Evolutionary conservation across 768 basidiomycete genomes (phyloP).

Genomic region (Trametes coccinea): DNA sequence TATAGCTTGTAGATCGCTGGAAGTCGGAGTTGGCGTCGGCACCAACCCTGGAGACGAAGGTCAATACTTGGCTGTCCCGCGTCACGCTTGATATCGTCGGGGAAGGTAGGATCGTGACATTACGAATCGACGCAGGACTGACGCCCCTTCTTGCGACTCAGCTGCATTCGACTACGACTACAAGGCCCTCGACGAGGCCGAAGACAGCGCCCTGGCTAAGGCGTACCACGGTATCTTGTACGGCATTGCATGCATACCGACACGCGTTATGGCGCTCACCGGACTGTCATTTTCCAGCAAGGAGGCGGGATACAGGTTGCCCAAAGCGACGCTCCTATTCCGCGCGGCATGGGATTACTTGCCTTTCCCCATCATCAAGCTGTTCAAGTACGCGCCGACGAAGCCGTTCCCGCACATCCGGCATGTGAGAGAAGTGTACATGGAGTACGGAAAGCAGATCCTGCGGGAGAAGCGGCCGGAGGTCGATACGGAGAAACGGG

Average conservation of each 20-base stretch:
- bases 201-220: slow-evolving; percentile 9
- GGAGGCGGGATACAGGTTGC: slow-evolving; percentile 10
- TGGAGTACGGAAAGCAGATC: slow-evolving; percentile 8
- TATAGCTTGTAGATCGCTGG: slow-evolving; percentile 26
- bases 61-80: slow-evolving; percentile 23
- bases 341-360: slow-evolving; percentile 25
- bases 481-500: slow-evolving; percentile 3
- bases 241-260: not conserved
- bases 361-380: slow-evolving; percentile 15
- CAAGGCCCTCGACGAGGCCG: slow-evolving; percentile 15
- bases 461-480: slow-evolving; percentile 9
- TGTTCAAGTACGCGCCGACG: slow-evolving; percentile 19
- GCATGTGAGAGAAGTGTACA: slow-evolving; percentile 5
- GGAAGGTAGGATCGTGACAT: slow-evolving; percentile 3
- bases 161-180: slow-evolving; percentile 28
- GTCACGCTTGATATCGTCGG: slow-evolving; percentile 28
- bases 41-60: not conserved
- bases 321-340: slow-evolving; percentile 13
- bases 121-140: too few relatives aligned
- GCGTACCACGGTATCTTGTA: slow-evolving; percentile 24
- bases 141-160: not conserved
- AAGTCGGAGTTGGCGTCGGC: slow-evolving; percentile 14
- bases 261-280: too few relatives aligned
- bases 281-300: not conserved
- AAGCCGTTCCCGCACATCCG: slow-evolving; percentile 9